Conservation (phyloP, 805 yeast species). For the Kockiozyma suomiensis region DNA sequence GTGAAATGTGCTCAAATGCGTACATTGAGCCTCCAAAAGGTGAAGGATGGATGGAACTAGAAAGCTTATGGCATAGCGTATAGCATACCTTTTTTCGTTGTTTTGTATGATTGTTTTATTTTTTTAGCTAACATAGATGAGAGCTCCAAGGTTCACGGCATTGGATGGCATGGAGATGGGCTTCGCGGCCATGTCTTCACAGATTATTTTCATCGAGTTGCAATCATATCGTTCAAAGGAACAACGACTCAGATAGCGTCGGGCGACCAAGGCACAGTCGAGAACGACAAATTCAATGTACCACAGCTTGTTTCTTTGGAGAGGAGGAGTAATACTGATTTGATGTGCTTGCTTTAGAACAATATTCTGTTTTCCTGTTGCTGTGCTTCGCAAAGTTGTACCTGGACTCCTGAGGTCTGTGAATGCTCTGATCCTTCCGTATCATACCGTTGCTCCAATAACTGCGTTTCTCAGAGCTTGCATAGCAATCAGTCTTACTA, state of each 20-base stretch:
- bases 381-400: slow-evolving; percentile 86
- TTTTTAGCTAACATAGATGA: slow-evolving; percentile 36
- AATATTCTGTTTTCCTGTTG: slow-evolving; percentile 91
- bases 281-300: slow-evolving; percentile 71
- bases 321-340: not conserved
- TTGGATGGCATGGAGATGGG: slow-evolving; percentile 88
- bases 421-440: slow-evolving; percentile 69
- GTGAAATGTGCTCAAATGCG: slow-evolving; percentile 87
- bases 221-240: slow-evolving; percentile 84
- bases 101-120: slow-evolving; percentile 19
- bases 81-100: not conserved
- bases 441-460: slow-evolving; percentile 84
- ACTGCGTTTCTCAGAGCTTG: slow-evolving; percentile 78
- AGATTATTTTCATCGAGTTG: slow-evolving; percentile 55
- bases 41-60: slow-evolving; percentile 85
- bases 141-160: slow-evolving; percentile 50
- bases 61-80: slow-evolving; percentile 30
- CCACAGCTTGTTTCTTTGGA: not conserved
- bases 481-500: slow-evolving; percentile 78
- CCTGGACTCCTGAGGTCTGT: slow-evolving; percentile 89
- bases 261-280: slow-evolving; percentile 65
- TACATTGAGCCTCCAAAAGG: slow-evolving; percentile 75
- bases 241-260: slow-evolving; percentile 78
- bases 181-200: slow-evolving; percentile 89
- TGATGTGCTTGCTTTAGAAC: slow-evolving; percentile 48